These are phyloP conservation scores for Acanthamoeba triangularis DNA, from an alignment of 208 protist genomes.

Conservation along the genomic window DNA sequence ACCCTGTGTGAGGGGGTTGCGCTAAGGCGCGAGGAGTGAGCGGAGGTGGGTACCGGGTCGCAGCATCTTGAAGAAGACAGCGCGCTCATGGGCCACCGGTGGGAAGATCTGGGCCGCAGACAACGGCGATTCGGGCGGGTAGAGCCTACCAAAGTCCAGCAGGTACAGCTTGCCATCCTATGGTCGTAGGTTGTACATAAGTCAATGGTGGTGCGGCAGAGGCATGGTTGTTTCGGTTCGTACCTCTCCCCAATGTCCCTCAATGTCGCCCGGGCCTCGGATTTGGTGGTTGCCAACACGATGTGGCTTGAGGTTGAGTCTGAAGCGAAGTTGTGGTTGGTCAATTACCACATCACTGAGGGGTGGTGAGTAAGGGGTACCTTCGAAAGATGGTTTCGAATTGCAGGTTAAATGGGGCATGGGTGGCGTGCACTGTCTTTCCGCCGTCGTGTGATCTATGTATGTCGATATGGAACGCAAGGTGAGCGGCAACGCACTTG, in stretches of 20 bases:
- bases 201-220: too few relatives aligned
- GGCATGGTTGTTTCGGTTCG: background rate
- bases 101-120: background rate
- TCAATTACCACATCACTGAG: background rate
- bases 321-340: background rate
- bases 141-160: slow-evolving; percentile 65
- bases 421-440: slow-evolving; percentile 35
- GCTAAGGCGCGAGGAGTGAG: background rate
- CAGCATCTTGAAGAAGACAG: slow-evolving; percentile 60
- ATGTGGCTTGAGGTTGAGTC: slow-evolving; percentile 57
- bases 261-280: slow-evolving; percentile 62
- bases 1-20: background rate
- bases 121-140: slow-evolving; percentile 12
- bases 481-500: background rate
- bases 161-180: slow-evolving; percentile 39
- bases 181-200: background rate
- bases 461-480: background rate
- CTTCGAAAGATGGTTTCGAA: slow-evolving; percentile 27
- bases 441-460: slow-evolving; percentile 23
- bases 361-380: background rate
- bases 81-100: background rate
- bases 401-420: background rate
- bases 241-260: slow-evolving; percentile 71
- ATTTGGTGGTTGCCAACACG: background rate
- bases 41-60: background rate